Base-by-base conservation (phyloP, 2,329 filamentous ascomycete genomes). In the Diaporthe sp. region DNA sequence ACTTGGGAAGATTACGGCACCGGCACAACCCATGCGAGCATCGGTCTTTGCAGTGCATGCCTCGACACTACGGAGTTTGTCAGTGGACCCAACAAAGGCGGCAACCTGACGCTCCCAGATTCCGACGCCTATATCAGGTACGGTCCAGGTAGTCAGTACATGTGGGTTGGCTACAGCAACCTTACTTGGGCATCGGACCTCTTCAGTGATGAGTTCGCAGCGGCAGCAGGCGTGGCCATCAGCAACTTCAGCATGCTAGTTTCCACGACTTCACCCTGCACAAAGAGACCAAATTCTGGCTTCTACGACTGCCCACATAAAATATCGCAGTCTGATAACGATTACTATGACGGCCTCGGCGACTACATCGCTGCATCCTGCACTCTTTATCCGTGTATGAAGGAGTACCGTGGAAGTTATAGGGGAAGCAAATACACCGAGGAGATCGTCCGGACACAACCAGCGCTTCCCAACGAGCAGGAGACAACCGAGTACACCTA, bases 1-100 rank as follows among this genome's bases (percentile, higher is more conserved):
- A 78, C 78, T 1, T 80, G 79, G 72, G 25, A 75, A 5, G 73
- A 73, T 28, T 75, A 77, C 15, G 73, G 67, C 10, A 76, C 78
- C 19, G 77, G 76, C 8, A 69, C 78, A 19, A 79, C 79, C 3
- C 77, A 80, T 40, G 79, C 79, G 4, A 79, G 77, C 3, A 77
- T 81, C n/a, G 79, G 77, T 1, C 72, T 81, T 30, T 81, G 79
- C 50, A 80, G 77, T 57, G 64, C 70, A 2, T 81, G 79, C 61
- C 70, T 79, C 66, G 77, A 81, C 38, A 77, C 76, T 7, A 81
- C 78, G 7, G 42, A 76, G 10, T 69, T 77, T 6, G 75, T 80
- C 19, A 73, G 33, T 10, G 66, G 47, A 17, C 72, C 69, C 3
- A 42, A 61, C 4, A 38, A 40, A 6, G 52, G 50, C 6, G 52